Percentiles rank a stretch among this genome's conserved stretches.
These are phyloP conservation scores for Lasiosphaeris hirsuta DNA, from an alignment of 495 filamentous ascomycete species.

Conservation along the genomic window DNA sequence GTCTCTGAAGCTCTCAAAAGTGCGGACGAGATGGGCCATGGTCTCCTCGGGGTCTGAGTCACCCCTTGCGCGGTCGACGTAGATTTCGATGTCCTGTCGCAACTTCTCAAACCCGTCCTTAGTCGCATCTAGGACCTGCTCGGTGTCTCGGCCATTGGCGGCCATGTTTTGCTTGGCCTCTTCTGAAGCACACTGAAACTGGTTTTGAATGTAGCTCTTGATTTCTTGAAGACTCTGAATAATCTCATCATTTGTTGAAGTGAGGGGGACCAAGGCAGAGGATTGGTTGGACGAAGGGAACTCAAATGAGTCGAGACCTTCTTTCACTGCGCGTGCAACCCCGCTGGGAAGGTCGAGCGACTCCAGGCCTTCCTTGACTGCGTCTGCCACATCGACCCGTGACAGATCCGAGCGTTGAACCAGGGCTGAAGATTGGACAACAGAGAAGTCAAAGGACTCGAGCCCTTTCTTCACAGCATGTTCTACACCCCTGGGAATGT, in stretches of 20 bases:
- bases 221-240: constrained; percentile 72
- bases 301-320: constrained; percentile 23
- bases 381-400: constrained; percentile 17
- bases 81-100: constrained; percentile 75
- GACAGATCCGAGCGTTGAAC: constrained; percentile 6
- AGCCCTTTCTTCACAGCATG: constrained; percentile 22
- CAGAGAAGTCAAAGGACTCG: constrained; percentile 18
- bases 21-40: constrained; percentile 66
- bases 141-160: constrained; percentile 70
- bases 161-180: constrained; percentile 73
- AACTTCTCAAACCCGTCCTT: constrained; percentile 81
- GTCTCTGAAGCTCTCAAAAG: constrained; percentile 67
- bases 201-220: constrained; percentile 64
- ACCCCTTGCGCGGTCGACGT: constrained; percentile 66
- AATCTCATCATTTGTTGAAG: constrained; percentile 54
- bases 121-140: constrained; percentile 78
- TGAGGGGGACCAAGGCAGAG: constrained; percentile 32
- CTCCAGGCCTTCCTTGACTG: constrained; percentile 25
- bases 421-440: background rate
- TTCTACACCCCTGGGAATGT: constrained; percentile 18
- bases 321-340: constrained; percentile 18
- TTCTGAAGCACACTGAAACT: constrained; percentile 56
- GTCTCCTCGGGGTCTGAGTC: constrained; percentile 72
- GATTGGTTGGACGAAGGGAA: constrained; percentile 15
- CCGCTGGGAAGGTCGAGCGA: constrained; percentile 14